Evolutionary conservation across 2,329 filamentous ascomycete species (phyloP).

Genomic region (Diaporthe vexans): DNA sequence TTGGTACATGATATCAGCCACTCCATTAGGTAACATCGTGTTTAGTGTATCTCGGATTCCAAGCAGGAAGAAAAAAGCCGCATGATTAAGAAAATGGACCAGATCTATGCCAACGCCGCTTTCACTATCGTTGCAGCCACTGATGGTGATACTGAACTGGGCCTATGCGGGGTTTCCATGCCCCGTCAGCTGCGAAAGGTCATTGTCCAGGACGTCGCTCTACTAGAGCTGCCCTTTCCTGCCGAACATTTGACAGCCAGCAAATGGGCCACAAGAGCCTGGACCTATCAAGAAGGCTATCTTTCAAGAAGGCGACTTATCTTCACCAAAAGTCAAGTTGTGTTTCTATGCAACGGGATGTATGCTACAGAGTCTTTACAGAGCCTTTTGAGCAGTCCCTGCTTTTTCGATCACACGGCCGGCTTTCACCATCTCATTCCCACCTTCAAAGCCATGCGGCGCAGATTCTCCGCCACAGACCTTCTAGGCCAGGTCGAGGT

Average conservation of each 20-base stretch:
- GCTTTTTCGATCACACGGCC: not conserved
- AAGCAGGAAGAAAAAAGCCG: too few species aligned
- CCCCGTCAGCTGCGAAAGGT: not conserved
- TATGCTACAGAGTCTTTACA: not conserved
- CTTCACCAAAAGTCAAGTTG: slow-evolving; percentile 29
- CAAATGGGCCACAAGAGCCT: slow-evolving; percentile 42
- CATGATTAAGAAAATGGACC: slow-evolving; percentile 23
- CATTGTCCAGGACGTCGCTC: not conserved
- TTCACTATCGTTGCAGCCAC: slow-evolving; percentile 34
- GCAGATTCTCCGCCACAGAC: not conserved
- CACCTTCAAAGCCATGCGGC: not conserved
- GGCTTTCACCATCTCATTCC: not conserved
- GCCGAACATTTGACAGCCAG: not conserved
- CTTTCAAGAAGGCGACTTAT: slow-evolving; percentile 39
- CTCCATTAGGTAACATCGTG: not conserved
- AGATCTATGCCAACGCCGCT: slow-evolving; percentile 4
- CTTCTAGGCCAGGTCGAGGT: not conserved
- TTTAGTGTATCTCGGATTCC: not conserved
- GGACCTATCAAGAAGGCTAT: slow-evolving; percentile 43
- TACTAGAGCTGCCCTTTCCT: not conserved
- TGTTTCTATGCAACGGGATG: slow-evolving; percentile 34
- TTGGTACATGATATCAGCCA: not conserved
- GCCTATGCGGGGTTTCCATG: slow-evolving; percentile 3
- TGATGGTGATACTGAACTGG: slow-evolving; percentile 20
- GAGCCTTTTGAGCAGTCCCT: not conserved